These are phyloP conservation scores for Ganoderma multipileum DNA, from an alignment of 1,284 basidiomycete species.

Conservation along the genomic window DNA sequence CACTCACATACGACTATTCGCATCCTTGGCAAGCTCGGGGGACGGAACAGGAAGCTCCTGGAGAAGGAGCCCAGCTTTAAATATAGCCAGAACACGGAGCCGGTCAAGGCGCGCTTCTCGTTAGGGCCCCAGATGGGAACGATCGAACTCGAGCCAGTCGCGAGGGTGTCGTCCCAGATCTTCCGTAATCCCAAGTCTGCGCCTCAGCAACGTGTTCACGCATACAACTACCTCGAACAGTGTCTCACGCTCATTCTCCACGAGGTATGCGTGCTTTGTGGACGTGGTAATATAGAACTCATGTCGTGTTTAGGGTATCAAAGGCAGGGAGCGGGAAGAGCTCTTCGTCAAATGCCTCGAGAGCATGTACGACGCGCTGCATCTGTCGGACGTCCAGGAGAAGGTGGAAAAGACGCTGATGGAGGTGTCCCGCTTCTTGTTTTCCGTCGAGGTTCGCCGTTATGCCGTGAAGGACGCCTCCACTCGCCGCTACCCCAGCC, in stretches of 20 bases:
- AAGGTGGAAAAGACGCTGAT: slow-evolving; percentile 75
- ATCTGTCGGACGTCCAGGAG: slow-evolving; percentile 72
- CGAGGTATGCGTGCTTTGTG: slow-evolving; percentile 62
- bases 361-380: slow-evolving; percentile 82
- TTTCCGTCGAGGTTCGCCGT: slow-evolving; percentile 69
- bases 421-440: slow-evolving; percentile 73
- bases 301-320: slow-evolving; percentile 58
- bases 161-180: slow-evolving; percentile 74
- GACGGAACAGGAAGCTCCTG: slow-evolving; percentile 90
- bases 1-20: slow-evolving; percentile 96
- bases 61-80: slow-evolving; percentile 83
- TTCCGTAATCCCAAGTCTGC: slow-evolving; percentile 63
- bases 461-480: slow-evolving; percentile 59
- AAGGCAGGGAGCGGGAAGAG: slow-evolving; percentile 78
- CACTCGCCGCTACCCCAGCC: slow-evolving; percentile 63
- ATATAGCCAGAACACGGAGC: slow-evolving; percentile 74
- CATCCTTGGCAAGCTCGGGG: slow-evolving; percentile 97
- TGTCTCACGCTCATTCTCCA: slow-evolving; percentile 78
- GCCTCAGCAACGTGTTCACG: slow-evolving; percentile 70
- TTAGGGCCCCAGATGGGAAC: slow-evolving; percentile 77
- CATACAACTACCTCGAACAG: slow-evolving; percentile 83
- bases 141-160: slow-evolving; percentile 77
- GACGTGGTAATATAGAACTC: neutral
- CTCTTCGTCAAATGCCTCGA: slow-evolving; percentile 77
- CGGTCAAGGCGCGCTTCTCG: slow-evolving; percentile 74